A percentile compares a stretch with the other conserved stretches of the same genome.
These are phyloP conservation scores for Fusarium ramigenum DNA, from an alignment of 2,329 filamentous ascomycete genomes.

Conservation along the genomic window DNA sequence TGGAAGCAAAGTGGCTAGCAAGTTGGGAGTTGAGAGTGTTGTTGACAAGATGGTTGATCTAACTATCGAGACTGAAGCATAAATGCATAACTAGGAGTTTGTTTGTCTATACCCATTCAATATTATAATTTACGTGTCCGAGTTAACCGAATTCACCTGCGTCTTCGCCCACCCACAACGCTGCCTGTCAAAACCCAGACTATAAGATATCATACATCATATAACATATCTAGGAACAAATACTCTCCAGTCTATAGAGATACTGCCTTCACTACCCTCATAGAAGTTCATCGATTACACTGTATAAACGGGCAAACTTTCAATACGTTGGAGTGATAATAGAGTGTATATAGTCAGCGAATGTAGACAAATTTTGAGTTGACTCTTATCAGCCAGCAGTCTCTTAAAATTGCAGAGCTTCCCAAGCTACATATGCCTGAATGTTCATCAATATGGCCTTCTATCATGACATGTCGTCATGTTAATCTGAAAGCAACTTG, in stretches of 20 bases:
- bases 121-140: neutral
- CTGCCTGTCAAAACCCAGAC: neutral
- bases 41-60: slow-evolving; percentile 41
- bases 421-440: neutral
- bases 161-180: neutral
- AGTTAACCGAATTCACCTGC: neutral
- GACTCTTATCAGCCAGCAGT: neutral
- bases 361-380: neutral
- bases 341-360: neutral
- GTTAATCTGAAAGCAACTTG: neutral
- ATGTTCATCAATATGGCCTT: neutral
- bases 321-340: neutral
- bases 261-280: neutral
- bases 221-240: neutral
- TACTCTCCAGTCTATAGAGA: neutral
- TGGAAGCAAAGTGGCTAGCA: slow-evolving; percentile 15
- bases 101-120: slow-evolving; percentile 8
- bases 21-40: slow-evolving; percentile 32
- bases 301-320: neutral
- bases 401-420: neutral
- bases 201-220: neutral
- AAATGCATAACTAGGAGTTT: slow-evolving; percentile 5
- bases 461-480: neutral
- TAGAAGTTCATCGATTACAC: too few species aligned
- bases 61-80: slow-evolving; percentile 36